phyloP scores from a whole-genome alignment of 2,329 filamentous ascomycete species.

The Magnaporthiopsis rhizophila region DNA sequence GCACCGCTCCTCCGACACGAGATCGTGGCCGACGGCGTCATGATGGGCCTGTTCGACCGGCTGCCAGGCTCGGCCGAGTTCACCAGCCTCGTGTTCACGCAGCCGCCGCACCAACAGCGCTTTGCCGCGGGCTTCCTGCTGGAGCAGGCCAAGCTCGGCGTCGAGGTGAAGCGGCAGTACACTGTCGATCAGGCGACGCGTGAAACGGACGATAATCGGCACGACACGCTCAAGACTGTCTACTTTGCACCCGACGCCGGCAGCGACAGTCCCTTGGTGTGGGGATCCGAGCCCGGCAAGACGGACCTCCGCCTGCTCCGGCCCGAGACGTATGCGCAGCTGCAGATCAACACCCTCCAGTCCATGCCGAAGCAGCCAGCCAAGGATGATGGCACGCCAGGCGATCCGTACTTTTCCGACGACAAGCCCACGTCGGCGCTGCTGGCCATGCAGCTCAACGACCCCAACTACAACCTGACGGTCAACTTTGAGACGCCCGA shows the following conservation, averaged over 20 bases:
- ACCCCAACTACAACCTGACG: constrained; percentile 14
- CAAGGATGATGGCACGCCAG: not conserved
- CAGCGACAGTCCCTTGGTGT: not conserved
- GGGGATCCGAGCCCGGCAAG: not conserved
- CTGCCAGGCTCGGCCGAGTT: constrained; percentile 18
- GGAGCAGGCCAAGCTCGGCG: constrained; percentile 10
- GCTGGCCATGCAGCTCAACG: constrained; percentile 17
- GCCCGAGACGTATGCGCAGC: not conserved
- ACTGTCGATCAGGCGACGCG: constrained; percentile 14
- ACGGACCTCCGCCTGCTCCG: constrained; percentile 10
- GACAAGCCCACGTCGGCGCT: constrained; percentile 11
- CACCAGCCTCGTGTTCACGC: constrained; percentile 20
- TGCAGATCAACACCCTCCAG: not conserved
- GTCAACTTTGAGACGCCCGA: not conserved
- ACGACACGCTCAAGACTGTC: constrained; percentile 7
- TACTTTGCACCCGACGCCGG: not conserved
- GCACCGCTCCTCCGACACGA: constrained; percentile 23
- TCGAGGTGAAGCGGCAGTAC: constrained; percentile 18
- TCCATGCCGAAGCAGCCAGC: not conserved
- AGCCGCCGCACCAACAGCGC: constrained; percentile 30
- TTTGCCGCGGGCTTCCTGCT: constrained; percentile 20
- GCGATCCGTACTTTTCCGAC: constrained; percentile 1
- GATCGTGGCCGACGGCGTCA: constrained; percentile 22
- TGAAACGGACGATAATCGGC: constrained; percentile 7
- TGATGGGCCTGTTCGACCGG: constrained; percentile 25